These are phyloP conservation scores for Marvania coccoides DNA, from an alignment of 139 green algal genomes.

Conservation along the genomic window DNA sequence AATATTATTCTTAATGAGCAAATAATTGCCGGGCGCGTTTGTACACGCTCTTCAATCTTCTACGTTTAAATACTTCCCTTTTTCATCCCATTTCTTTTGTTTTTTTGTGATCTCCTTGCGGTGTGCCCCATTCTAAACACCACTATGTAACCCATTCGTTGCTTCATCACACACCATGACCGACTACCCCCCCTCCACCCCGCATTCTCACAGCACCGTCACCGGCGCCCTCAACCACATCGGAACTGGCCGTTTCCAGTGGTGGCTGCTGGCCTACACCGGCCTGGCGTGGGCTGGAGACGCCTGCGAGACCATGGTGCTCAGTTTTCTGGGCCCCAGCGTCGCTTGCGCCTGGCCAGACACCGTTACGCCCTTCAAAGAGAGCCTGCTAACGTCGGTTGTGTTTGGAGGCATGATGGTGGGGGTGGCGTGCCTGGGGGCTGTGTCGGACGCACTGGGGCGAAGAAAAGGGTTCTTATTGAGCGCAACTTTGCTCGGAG, in stretches of 20 bases:
- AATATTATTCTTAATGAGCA: too few relatives aligned
- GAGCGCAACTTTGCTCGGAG: constrained; percentile 42
- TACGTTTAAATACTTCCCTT: too few relatives aligned
- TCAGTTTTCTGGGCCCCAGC: constrained; percentile 69
- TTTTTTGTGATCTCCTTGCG: background rate
- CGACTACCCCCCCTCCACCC: too few relatives aligned
- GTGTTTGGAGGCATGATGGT: constrained; percentile 70
- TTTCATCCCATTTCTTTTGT: too few relatives aligned
- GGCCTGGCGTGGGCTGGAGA: constrained; percentile 71
- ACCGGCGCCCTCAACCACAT: constrained; percentile 8
- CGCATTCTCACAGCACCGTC: background rate
- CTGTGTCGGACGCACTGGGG: constrained; percentile 45
- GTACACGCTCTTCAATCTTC: too few relatives aligned
- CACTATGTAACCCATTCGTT: background rate
- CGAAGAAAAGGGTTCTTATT: constrained; percentile 37
- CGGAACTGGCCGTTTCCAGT: constrained; percentile 61
- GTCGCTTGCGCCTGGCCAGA: constrained; percentile 48
- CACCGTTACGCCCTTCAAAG: constrained; percentile 29
- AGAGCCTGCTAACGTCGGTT: constrained; percentile 50
- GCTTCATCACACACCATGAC: too few relatives aligned
- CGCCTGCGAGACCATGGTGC: constrained; percentile 81
- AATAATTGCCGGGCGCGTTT: too few relatives aligned
- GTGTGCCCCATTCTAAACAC: background rate
- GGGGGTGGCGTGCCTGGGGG: constrained; percentile 59
- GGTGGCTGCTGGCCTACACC: constrained; percentile 50